Percentiles rank a stretch among this genome's conserved stretches.
These are phyloP conservation scores for Bromus sterilis DNA, from an alignment of 176 grass and related monocot species.

Conservation along the genomic window DNA sequence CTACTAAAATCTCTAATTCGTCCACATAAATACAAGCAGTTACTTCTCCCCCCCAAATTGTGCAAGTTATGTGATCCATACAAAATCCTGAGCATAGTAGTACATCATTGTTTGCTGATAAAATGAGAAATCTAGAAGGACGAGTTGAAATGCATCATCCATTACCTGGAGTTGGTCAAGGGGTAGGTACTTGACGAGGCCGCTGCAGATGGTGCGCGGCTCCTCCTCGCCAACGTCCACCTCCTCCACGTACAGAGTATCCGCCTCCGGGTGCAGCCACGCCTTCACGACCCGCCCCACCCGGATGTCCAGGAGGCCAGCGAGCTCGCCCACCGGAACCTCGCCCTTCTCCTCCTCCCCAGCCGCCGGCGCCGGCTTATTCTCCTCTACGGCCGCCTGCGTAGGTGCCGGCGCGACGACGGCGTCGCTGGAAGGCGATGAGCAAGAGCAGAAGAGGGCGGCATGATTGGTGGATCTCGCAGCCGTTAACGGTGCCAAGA, in stretches of 20 bases:
- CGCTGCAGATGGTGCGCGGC: slow-evolving; percentile 88
- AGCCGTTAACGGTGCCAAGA: not conserved
- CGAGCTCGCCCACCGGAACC: slow-evolving; percentile 47
- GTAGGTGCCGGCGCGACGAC: not conserved
- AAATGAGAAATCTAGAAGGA: not conserved
- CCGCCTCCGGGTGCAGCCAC: slow-evolving; percentile 82
- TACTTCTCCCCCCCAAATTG: not conserved
- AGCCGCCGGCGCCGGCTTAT: slow-evolving; percentile 6
- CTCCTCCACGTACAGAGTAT: slow-evolving; percentile 89
- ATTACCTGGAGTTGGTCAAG: slow-evolving; percentile 74
- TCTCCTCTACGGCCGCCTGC: not conserved
- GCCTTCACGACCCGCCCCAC: slow-evolving; percentile 79
- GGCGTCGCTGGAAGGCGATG: not conserved
- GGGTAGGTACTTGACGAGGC: slow-evolving; percentile 74
- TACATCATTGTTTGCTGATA: not conserved
- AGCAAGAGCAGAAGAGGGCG: slow-evolving; percentile 22
- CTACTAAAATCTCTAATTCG: not conserved
- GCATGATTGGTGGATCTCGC: slow-evolving; percentile 14
- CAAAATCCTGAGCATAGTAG: not conserved
- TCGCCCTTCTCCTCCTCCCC: slow-evolving; percentile 20
- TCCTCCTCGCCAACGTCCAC: slow-evolving; percentile 77
- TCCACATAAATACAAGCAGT: not conserved
- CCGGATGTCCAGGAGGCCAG: slow-evolving; percentile 59
- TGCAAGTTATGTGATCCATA: not conserved
- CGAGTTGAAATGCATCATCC: not conserved